These are phyloP conservation scores for Arachis stenosperma DNA, from an alignment of 306 rosid genomes.

Conservation along the genomic window DNA sequence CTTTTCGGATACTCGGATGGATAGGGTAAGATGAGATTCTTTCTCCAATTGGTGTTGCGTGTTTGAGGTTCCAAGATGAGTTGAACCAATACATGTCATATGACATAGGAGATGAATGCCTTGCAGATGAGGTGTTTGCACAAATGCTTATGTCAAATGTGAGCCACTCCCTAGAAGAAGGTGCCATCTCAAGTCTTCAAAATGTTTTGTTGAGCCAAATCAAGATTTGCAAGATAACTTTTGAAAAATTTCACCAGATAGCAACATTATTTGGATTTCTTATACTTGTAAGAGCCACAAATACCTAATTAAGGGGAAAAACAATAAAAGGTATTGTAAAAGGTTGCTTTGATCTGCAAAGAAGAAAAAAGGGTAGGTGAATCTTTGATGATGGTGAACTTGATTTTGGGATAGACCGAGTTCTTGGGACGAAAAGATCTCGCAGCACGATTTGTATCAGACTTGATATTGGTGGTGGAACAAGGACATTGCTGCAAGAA, in stretches of 20 bases:
- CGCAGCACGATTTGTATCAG: slow-evolving; percentile 55
- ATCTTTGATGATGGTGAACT: slow-evolving; percentile 50
- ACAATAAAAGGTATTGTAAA: slow-evolving; percentile 44
- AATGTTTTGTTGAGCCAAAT: slow-evolving; percentile 43
- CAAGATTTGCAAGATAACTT: slow-evolving; percentile 47
- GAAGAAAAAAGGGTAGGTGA: slow-evolving; percentile 50
- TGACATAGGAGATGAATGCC: slow-evolving; percentile 56
- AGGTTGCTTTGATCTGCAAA: slow-evolving; percentile 51
- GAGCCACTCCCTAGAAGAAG: slow-evolving; percentile 60
- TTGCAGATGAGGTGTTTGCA: slow-evolving; percentile 46
- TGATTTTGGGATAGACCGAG: slow-evolving; percentile 51
- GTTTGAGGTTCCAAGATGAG: slow-evolving; percentile 45
- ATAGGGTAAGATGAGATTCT: slow-evolving; percentile 42
- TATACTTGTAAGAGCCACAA: slow-evolving; percentile 52
- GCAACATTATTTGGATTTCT: slow-evolving; percentile 51
- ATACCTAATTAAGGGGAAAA: slow-evolving; percentile 45
- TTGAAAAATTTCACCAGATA: slow-evolving; percentile 49
- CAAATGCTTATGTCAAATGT: slow-evolving; percentile 55
- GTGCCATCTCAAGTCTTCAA: slow-evolving; percentile 52
- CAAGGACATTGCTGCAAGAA: slow-evolving; percentile 54
- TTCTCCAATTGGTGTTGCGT: slow-evolving; percentile 43
- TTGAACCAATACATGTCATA: slow-evolving; percentile 51
- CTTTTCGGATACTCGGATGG: slow-evolving; percentile 39
- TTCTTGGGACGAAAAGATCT: slow-evolving; percentile 33
- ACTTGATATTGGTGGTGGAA: slow-evolving; percentile 57